Percentiles rank a stretch among this genome's conserved stretches.
Conservation (phyloP, 208 protist species). For the Leishmania major region DNA sequence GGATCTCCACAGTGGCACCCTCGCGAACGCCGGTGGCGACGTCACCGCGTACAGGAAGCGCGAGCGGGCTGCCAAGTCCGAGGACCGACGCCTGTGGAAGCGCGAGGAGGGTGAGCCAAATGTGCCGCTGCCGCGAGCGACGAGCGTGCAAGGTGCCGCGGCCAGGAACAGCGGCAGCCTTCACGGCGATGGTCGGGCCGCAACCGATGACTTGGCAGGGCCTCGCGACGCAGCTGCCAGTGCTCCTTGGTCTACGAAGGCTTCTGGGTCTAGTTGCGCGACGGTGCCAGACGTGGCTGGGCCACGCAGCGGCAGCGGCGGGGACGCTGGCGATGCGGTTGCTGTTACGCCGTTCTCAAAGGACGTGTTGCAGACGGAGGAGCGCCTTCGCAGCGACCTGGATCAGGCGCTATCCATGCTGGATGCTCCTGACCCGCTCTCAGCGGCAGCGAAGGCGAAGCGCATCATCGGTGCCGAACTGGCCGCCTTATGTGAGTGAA, state of each 20-base stretch:
- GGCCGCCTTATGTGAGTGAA: slow-evolving; percentile 20
- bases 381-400: slow-evolving; percentile 47
- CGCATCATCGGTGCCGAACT: slow-evolving; percentile 35
- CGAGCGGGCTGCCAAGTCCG: background rate
- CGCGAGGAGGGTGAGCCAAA: slow-evolving; percentile 7
- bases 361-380: slow-evolving; percentile 35
- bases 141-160: background rate
- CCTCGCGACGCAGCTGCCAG: background rate
- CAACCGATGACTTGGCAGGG: background rate
- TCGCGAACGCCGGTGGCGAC: background rate
- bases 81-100: slow-evolving; percentile 1
- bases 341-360: background rate
- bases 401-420: slow-evolving; percentile 51
- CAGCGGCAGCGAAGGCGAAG: slow-evolving; percentile 38
- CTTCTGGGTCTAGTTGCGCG: background rate
- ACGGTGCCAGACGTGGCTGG: no score
- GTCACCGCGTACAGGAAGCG: slow-evolving; percentile 1
- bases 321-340: background rate
- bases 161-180: background rate
- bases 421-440: slow-evolving; percentile 47
- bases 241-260: background rate
- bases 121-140: background rate
- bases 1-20: background rate
- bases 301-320: background rate
- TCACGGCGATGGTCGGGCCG: background rate